Conservation (phyloP, 108 stramenopile species). For the Cyclotella baltica region DNA sequence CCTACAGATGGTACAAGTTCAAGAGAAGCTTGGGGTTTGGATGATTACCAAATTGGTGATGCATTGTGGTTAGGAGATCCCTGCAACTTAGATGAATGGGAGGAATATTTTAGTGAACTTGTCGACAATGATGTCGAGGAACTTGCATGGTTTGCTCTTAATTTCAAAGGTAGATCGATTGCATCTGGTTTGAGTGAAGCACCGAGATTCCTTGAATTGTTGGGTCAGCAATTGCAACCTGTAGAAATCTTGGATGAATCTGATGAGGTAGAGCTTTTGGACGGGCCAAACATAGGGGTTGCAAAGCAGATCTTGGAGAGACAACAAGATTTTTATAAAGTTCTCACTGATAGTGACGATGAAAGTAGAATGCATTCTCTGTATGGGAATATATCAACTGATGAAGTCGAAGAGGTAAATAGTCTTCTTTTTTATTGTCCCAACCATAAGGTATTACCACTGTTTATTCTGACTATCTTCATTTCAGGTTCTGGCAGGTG, state of each 20-base stretch:
- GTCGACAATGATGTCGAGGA: constrained; percentile 27
- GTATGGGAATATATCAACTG: constrained; percentile 7
- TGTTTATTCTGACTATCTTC: too few species aligned
- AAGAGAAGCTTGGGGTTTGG: constrained; percentile 53
- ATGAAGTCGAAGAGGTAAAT: constrained; percentile 60
- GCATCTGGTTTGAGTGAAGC: constrained; percentile 72
- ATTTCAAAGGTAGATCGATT: constrained; percentile 73
- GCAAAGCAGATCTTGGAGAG: constrained; percentile 35
- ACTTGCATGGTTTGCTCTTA: constrained; percentile 85
- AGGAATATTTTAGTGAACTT: constrained; percentile 63
- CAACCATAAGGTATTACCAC: too few species aligned
- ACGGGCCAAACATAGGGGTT: neutral
- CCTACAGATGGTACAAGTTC: constrained; percentile 66
- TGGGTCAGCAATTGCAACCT: constrained; percentile 78
- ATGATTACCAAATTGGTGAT: constrained; percentile 24
- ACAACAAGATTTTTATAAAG: constrained; percentile 64
- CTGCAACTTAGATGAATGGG: constrained; percentile 54
- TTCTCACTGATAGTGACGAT: constrained; percentile 59
- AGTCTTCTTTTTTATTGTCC: too few species aligned
- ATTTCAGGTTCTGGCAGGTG: constrained; percentile 57
- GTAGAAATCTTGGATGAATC: constrained; percentile 62
- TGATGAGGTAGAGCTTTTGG: constrained; percentile 36
- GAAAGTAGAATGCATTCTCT: constrained; percentile 30
- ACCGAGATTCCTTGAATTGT: constrained; percentile 64
- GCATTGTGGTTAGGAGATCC: constrained; percentile 70